phyloP scores from a whole-genome alignment of 371 early-diverging fungal species.

The Sporodiniella umbellata region DNA sequence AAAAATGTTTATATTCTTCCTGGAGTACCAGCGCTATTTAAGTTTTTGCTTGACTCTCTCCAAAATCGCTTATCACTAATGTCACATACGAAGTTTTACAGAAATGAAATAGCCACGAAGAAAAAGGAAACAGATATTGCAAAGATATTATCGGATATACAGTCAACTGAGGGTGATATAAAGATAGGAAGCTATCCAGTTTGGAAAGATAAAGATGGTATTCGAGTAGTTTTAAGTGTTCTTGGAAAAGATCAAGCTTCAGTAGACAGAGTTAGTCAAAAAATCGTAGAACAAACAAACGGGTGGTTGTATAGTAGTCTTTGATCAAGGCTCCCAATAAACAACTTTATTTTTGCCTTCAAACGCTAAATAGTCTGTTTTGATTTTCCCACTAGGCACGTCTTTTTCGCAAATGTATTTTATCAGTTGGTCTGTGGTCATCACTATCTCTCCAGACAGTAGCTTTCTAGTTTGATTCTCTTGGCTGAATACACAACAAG shows the following conservation, averaged over 20 bases:
- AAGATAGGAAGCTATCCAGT: constrained; percentile 68
- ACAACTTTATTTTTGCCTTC: constrained; percentile 58
- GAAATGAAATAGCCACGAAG: constrained; percentile 50
- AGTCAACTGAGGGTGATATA: constrained; percentile 28
- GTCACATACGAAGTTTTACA: constrained; percentile 23
- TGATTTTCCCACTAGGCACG: constrained; percentile 16
- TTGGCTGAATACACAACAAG: constrained; percentile 61
- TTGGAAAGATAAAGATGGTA: constrained; percentile 20
- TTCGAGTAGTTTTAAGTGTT: constrained; percentile 36
- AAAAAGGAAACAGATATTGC: constrained; percentile 50
- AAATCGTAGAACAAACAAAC: constrained; percentile 16
- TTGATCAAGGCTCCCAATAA: constrained; percentile 37
- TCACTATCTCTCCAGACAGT: constrained; percentile 34
- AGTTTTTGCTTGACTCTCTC: constrained; percentile 34
- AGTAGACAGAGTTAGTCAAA: constrained; percentile 19
- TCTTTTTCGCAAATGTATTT: constrained; percentile 43
- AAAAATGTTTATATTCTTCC: constrained; percentile 62
- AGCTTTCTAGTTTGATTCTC: constrained; percentile 44
- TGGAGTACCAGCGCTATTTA: constrained; percentile 61
- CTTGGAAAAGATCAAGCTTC: constrained; percentile 28
- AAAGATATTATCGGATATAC: constrained; percentile 38
- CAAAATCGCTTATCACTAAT: constrained; percentile 5
- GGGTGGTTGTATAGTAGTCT: constrained; percentile 23
- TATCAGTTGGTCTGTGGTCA: constrained; percentile 49
- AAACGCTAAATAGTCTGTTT: constrained; percentile 52